These are phyloP conservation scores for Tetrahymena elliotti DNA, from an alignment of 73 alveolate species.

Conservation along the genomic window DNA sequence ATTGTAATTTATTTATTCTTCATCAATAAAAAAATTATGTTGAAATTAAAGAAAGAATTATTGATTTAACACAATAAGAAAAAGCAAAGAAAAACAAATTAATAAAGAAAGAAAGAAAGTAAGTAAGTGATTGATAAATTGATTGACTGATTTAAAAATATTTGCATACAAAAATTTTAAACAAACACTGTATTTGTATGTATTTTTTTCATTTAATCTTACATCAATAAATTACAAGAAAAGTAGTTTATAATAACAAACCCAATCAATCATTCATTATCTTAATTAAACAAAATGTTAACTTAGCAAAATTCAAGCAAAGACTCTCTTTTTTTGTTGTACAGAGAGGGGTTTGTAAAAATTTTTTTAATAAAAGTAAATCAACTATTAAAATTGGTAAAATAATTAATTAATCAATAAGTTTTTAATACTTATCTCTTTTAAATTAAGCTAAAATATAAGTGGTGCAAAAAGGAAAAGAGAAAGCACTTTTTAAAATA, in stretches of 20 bases:
- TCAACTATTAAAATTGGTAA: neutral
- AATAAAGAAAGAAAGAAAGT: neutral
- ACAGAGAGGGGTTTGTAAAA: neutral
- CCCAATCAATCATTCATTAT: too few species aligned
- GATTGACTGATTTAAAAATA: too few species aligned
- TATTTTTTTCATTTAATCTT: neutral
- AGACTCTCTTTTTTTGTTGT: neutral
- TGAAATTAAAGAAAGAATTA: neutral
- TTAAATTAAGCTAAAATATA: neutral
- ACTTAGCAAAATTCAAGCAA: neutral
- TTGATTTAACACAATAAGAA: too few species aligned
- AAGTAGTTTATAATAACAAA: neutral
- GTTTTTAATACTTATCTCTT: neutral
- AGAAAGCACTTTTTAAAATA: neutral
- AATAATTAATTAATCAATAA: too few species aligned
- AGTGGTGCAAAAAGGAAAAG: neutral
- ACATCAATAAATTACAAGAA: neutral
- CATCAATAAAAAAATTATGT: neutral
- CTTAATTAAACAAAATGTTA: neutral
- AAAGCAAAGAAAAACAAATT: too few species aligned
- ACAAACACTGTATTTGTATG: neutral
- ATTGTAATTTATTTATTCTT: neutral
- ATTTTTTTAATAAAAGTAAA: neutral
- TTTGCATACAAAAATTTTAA: neutral
- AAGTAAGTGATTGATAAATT: neutral